Conservation (phyloP, 2,329 filamentous ascomycete genomes). For the Escovopsis sp. region DNA sequence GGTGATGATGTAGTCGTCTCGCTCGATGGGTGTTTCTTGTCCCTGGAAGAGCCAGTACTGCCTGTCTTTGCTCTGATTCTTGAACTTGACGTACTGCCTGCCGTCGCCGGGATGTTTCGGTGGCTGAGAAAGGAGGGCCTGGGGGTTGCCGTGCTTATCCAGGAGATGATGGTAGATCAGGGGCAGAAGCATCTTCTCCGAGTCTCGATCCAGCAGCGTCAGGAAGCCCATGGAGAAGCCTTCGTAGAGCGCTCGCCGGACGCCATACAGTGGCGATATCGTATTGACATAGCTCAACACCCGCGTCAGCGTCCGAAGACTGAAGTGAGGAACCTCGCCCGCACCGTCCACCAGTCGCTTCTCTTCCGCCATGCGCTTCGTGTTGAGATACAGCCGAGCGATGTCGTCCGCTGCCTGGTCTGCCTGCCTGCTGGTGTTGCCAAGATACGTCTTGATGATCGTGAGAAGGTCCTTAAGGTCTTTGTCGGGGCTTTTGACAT, state of each 20-base stretch:
- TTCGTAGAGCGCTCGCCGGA: slow-evolving; percentile 78
- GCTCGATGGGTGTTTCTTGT: slow-evolving; percentile 43
- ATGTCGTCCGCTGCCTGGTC: slow-evolving; percentile 65
- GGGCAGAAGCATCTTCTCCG: slow-evolving; percentile 63
- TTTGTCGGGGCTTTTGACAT: slow-evolving; percentile 78
- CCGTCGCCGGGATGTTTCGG: slow-evolving; percentile 66
- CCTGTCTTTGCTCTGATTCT: slow-evolving; percentile 43
- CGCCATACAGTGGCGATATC: slow-evolving; percentile 68
- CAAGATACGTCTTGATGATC: slow-evolving; percentile 80
- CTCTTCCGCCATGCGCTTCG: slow-evolving; percentile 64
- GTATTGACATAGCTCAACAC: slow-evolving; percentile 78
- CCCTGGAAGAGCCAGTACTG: slow-evolving; percentile 88
- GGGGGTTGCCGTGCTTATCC: slow-evolving; percentile 47
- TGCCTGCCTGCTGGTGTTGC: slow-evolving; percentile 53
- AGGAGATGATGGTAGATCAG: slow-evolving; percentile 71
- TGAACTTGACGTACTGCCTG: slow-evolving; percentile 65
- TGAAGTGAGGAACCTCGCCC: slow-evolving; percentile 93
- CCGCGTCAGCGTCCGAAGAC: slow-evolving; percentile 80
- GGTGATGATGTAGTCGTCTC: slow-evolving; percentile 89
- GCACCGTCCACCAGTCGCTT: slow-evolving; percentile 87
- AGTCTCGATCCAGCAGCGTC: slow-evolving; percentile 70
- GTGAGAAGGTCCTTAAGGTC: slow-evolving; percentile 74
- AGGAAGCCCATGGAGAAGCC: slow-evolving; percentile 97
- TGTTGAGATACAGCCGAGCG: slow-evolving; percentile 73
- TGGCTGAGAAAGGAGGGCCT: slow-evolving; percentile 60